phyloP scores from a whole-genome alignment of 148 eudicot species.

The Tetragonia tetragonoides region DNA sequence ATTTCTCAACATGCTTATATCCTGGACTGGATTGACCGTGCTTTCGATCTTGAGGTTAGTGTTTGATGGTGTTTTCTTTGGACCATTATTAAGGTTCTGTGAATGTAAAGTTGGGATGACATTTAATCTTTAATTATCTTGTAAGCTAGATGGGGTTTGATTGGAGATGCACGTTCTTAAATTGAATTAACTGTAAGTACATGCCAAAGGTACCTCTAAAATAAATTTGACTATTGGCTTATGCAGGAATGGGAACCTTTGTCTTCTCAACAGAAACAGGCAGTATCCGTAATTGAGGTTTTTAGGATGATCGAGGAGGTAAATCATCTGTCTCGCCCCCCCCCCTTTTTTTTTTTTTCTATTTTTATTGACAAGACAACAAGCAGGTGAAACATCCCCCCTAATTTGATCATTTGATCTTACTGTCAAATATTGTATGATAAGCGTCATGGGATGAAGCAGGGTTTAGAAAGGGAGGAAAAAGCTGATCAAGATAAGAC shows the following conservation, averaged over 20 bases:
- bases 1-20: slow-evolving; percentile 73
- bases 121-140: background rate
- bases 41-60: slow-evolving; percentile 83
- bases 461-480: too few species aligned
- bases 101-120: background rate
- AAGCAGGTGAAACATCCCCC: background rate
- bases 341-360: background rate
- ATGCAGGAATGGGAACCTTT: slow-evolving; percentile 86
- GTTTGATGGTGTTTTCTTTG: background rate
- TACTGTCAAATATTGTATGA: too few species aligned
- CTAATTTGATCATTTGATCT: too few species aligned
- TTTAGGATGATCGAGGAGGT: slow-evolving; percentile 95
- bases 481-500: too few species aligned
- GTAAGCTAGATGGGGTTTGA: background rate
- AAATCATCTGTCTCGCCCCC: slow-evolving; percentile 7
- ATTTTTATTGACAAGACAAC: background rate
- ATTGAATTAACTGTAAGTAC: background rate
- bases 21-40: slow-evolving; percentile 87
- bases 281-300: slow-evolving; percentile 84
- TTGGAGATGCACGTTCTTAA: background rate
- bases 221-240: slow-evolving; percentile 1
- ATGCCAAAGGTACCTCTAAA: background rate
- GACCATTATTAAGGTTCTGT: background rate
- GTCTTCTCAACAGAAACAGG: slow-evolving; percentile 79
- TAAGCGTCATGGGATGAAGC: too few species aligned